Percentiles rank a stretch among this genome's conserved stretches.
phyloP scores from a whole-genome alignment of 768 basidiomycete species.

The Lactarius akahatsu region DNA sequence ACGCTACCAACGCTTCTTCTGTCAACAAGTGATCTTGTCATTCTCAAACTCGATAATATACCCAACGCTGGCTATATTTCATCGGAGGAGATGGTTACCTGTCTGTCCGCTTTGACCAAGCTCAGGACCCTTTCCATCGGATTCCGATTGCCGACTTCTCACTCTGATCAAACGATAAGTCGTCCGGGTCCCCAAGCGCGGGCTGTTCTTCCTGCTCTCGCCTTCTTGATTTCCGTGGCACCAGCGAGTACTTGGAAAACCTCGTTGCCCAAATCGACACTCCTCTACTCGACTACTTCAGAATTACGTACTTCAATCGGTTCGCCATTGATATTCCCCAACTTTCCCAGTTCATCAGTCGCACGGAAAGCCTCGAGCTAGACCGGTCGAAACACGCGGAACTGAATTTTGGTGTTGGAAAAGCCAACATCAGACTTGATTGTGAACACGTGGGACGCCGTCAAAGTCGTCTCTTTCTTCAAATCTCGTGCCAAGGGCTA shows the following conservation, averaged over 20 bases:
- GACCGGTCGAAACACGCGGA: background rate
- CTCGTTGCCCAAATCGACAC: background rate
- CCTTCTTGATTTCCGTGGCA: background rate
- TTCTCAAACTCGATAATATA: slow-evolving; percentile 1
- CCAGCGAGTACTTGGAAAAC: background rate
- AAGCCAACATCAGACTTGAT: background rate
- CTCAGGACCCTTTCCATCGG: background rate
- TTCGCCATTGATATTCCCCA: background rate
- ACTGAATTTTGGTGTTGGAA: background rate
- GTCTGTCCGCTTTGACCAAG: background rate
- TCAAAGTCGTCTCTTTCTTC: slow-evolving; percentile 1
- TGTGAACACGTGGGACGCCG: background rate
- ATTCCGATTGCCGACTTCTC: background rate
- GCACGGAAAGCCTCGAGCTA: background rate
- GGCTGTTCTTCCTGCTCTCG: background rate
- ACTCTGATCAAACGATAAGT: background rate
- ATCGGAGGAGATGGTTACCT: background rate
- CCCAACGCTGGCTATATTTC: background rate
- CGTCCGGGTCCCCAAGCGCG: background rate
- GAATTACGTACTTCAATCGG: background rate
- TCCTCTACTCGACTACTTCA: background rate
- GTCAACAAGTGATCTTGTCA: background rate
- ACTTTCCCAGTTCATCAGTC: background rate
- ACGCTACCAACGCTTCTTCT: background rate
- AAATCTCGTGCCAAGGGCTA: background rate